These are phyloP conservation scores for Aphanomyces stellatus DNA, from an alignment of 352 stramenopile species.

Conservation along the genomic window DNA sequence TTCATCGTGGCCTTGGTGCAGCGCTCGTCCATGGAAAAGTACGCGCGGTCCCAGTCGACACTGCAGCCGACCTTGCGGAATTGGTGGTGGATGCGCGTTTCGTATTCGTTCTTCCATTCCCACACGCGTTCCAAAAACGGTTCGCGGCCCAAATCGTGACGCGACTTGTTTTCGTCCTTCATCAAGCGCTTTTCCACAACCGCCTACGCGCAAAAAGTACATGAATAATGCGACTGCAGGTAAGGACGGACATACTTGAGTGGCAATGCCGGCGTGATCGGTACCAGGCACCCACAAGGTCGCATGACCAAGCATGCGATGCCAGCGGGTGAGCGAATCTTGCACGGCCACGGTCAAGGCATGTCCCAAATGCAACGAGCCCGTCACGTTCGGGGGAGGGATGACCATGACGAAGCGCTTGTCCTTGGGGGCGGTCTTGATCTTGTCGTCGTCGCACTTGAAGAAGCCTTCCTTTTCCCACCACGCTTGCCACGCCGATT, in stretches of 20 bases:
- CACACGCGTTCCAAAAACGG: slow-evolving; percentile 93
- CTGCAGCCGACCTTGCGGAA: slow-evolving; percentile 89
- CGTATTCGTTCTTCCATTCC: slow-evolving; percentile 95
- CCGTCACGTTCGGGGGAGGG: slow-evolving; percentile 77
- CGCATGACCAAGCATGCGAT: slow-evolving; percentile 96
- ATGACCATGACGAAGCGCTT: slow-evolving; percentile 98
- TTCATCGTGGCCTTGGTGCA: slow-evolving; percentile 95
- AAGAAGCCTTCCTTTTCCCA: slow-evolving; percentile 97
- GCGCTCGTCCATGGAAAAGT: slow-evolving; percentile 99
- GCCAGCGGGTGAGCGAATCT: slow-evolving; percentile 96
- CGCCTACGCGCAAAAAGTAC: slow-evolving; percentile 26
- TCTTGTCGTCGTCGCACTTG: slow-evolving; percentile 83
- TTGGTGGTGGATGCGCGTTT: slow-evolving; percentile 78
- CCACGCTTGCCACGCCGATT: slow-evolving; percentile 98
- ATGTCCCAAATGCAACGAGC: slow-evolving; percentile 96
- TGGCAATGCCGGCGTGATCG: slow-evolving; percentile 99
- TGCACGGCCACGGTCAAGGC: slow-evolving; percentile 97
- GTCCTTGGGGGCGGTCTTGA: slow-evolving; percentile 53
- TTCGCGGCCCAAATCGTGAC: slow-evolving; percentile 86
- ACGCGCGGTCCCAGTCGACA: slow-evolving; percentile 96
- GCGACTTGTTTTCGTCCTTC: slow-evolving; percentile 71
- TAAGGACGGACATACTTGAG: slow-evolving; percentile 62
- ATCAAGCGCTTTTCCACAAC: slow-evolving; percentile 86
- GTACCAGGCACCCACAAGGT: slow-evolving; percentile 97
- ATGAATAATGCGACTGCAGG: not conserved